Base-by-base conservation (phyloP, 2,329 filamentous ascomycete genomes). In the Ceratocystis alfenasii region DNA sequence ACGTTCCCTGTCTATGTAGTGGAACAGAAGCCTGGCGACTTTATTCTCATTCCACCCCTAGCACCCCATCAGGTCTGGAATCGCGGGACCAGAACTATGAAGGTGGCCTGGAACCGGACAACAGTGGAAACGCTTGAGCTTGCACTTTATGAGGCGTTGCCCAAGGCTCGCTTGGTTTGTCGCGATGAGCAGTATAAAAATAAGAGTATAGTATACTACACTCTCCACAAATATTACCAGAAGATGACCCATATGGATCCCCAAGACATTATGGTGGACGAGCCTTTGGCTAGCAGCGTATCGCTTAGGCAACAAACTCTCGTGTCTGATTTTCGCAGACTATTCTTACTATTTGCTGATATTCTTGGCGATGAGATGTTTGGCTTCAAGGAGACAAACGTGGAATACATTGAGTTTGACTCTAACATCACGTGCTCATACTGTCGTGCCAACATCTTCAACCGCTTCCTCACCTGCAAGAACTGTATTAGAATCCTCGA, bases 51-150 rank as follows among this genome's bases (percentile, higher is more conserved):
- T 30, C 94, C 94, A 17, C 92, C 94, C 3, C 78, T 97, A 20
- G 94, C 94, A 2, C 91, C 93, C 0, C 94, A 99, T 74, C 94
- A 99, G 74, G 94, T 99, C 8, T 99, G 94, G 94, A 99, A 99
- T 73, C 85, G 93, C 62, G 94, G 94, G 22, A 96, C 93, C 1
- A 82, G 92, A 57, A 99, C 94, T 0, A 90, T 97, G 83, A 99
- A 99, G 74, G 91, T 95, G 6, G 94, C 94, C 0, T 99, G 94
- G 94, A 99, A 99, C 74, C 84, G 94, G 30, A 96, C 90, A 0
- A 96, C 92, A 0, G 88, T 89, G 1, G 91, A 97, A 72, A 97
- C 94, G 0, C 80, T 99, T 2, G 88, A 93, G 69, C 79, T 95
- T 74, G 94, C 93, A 0, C 75, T 97, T 22, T 82, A 86, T 67